These are phyloP conservation scores for Salix exigua DNA, from an alignment of 345 rosid genomes.

Conservation along the genomic window DNA sequence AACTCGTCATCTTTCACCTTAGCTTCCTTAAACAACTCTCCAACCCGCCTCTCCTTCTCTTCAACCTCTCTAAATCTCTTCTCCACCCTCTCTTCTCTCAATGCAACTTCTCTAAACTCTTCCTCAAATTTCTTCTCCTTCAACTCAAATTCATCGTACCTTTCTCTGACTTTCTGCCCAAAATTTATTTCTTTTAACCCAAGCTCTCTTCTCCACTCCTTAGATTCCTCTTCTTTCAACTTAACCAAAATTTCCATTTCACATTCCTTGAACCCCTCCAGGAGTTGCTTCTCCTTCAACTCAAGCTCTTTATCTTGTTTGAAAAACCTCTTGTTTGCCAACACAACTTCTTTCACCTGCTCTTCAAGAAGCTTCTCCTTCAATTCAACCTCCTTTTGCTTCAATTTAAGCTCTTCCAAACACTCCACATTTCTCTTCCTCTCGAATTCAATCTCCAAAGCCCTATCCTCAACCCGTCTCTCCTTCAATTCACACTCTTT, in stretches of 20 bases:
- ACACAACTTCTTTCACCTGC: background rate
- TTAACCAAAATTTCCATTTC: background rate
- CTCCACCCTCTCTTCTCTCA: background rate
- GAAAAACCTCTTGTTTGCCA: background rate
- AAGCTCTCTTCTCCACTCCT: conserved; percentile 6
- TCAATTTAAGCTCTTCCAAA: too few species aligned
- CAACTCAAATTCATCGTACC: background rate
- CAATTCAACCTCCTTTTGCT: background rate
- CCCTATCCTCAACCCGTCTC: too few species aligned
- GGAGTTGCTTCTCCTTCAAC: background rate
- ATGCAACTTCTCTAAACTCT: background rate
- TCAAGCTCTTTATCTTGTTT: background rate
- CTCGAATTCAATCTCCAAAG: too few species aligned
- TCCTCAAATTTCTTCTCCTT: conserved; percentile 2
- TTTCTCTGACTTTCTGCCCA: background rate
- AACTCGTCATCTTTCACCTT: background rate
- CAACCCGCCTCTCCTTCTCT: background rate
- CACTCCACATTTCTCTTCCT: too few species aligned
- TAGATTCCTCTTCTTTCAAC: background rate
- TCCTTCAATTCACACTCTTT: too few species aligned
- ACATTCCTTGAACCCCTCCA: too few species aligned
- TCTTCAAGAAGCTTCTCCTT: background rate
- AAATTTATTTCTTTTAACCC: conserved; percentile 1
- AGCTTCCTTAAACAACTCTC: background rate
- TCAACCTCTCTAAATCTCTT: too few species aligned